A percentile compares a stretch with the other conserved stretches of the same genome.
These are phyloP conservation scores for Endogone sp. DNA, from an alignment of 192 early-diverging fungal genomes.

Conservation along the genomic window DNA sequence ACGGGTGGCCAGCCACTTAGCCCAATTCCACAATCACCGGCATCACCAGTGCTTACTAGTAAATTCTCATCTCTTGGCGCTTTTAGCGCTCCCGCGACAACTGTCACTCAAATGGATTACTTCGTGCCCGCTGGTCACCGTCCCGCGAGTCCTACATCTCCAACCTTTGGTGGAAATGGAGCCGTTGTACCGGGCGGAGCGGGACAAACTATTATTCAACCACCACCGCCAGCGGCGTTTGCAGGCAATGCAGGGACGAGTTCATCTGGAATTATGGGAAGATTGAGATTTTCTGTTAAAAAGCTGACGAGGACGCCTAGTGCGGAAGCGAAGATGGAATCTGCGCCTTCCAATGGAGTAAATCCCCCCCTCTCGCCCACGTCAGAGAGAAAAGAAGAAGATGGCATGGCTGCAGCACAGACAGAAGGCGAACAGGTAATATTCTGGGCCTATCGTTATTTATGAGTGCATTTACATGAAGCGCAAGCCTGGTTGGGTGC, in stretches of 20 bases:
- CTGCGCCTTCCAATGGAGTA: background rate
- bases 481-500: too few relatives aligned
- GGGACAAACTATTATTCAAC: constrained; percentile 18
- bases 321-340: constrained; percentile 24
- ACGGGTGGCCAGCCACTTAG: background rate
- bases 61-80: constrained; percentile 24
- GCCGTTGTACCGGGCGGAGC: too few relatives aligned
- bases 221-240: constrained; percentile 33
- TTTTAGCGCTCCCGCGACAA: constrained; percentile 26
- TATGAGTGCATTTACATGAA: too few relatives aligned
- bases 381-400: too few relatives aligned
- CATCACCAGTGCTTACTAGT: background rate
- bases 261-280: constrained; percentile 40
- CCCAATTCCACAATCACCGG: background rate
- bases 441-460: too few relatives aligned
- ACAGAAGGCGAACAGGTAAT: too few relatives aligned
- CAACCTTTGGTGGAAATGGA: too few relatives aligned
- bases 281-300: constrained; percentile 40
- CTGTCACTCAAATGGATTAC: constrained; percentile 12
- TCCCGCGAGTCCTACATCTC: background rate
- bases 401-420: too few relatives aligned
- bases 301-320: constrained; percentile 40
- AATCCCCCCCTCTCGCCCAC: too few relatives aligned
- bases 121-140: constrained; percentile 33
- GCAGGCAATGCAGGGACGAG: constrained; percentile 7